Evolutionary conservation across 2,329 filamentous ascomycete species (phyloP), one percentile per base, ranked within the genome.

Genomic region (Hyphodiscus sp.): DNA sequence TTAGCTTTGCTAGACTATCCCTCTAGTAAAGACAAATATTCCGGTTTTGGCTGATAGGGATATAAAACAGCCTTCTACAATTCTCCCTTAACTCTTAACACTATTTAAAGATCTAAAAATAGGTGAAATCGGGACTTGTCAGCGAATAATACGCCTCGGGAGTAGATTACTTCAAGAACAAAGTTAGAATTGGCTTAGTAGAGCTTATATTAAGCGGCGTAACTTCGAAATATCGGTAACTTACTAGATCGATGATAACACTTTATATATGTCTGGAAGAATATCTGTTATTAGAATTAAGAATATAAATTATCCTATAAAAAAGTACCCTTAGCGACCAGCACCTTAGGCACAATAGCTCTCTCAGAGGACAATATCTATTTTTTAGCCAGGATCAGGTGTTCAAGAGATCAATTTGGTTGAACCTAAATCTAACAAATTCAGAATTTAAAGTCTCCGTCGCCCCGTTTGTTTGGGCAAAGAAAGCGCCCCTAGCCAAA

Each of bases 181-280:
- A 49, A 74, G 88, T 61, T 95, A 86, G 84, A 90, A 89, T 67
- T 96, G 91, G 76, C 79, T 96, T 20, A 90, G 90, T 13, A 87
- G 89, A 20, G 82, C 90, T 47, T 96, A 96, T 70, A 85, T 96
- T 58, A 87, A 95, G 70, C 83, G 91, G 53, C 84, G 91, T 58
- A 96, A 95, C 71, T 96, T 95, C 68, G 91, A 96, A 71, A 95
- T 92, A 69, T 92, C 89, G 50, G 90, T 91, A 41, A 95, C 90
- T 54, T 91, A 92, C 68, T 88, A 91, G 74, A 86, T 96, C 49
- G 91, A 96, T 67, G 91, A 91, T 52, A 91, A 91, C 41, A 85
- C 94, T 23, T 92, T 91, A 10, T 96, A 91, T 74, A n/a, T n/a
- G n/a, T n/a, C n/a, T n/a, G n/a, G n/a, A n/a, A n/a, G n/a, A n/a